Percentiles rank a stretch among this genome's conserved stretches.
These are phyloP conservation scores for Xylariales sp. DNA, from an alignment of 2,329 filamentous ascomycete genomes.

Conservation along the genomic window DNA sequence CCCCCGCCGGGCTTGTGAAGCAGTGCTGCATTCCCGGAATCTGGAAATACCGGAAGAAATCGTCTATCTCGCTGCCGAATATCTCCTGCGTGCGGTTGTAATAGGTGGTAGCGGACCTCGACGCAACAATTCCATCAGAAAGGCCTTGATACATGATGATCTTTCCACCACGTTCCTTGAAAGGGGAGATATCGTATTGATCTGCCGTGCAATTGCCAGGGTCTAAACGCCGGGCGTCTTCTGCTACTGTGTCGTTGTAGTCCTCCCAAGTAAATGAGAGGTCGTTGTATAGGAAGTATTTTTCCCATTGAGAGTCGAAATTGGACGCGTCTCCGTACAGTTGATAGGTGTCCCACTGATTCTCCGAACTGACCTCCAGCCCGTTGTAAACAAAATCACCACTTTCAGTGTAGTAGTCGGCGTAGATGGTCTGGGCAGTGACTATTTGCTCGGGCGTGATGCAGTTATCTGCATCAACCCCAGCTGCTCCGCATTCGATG, in stretches of 20 bases:
- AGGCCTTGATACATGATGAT: slow-evolving; percentile 26
- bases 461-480: slow-evolving; percentile 19
- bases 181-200: slow-evolving; percentile 23
- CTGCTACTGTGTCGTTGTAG: slow-evolving; percentile 21
- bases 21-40: slow-evolving; percentile 44
- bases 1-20: slow-evolving; percentile 15
- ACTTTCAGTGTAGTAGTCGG: slow-evolving; percentile 17
- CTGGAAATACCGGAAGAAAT: slow-evolving; percentile 41
- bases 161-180: slow-evolving; percentile 19
- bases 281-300: slow-evolving; percentile 10
- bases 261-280: slow-evolving; percentile 21
- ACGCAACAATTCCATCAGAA: slow-evolving; percentile 21
- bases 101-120: slow-evolving; percentile 19
- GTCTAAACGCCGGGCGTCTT: slow-evolving; percentile 17
- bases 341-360: slow-evolving; percentile 18
- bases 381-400: slow-evolving; percentile 24
- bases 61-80: slow-evolving; percentile 29
- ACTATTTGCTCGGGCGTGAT: slow-evolving; percentile 33
- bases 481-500: slow-evolving; percentile 10
- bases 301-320: slow-evolving; percentile 22
- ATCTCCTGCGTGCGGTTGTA: slow-evolving; percentile 19
- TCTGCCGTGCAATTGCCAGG: slow-evolving; percentile 20
- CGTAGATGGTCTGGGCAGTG: slow-evolving; percentile 20
- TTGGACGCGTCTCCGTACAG: slow-evolving; percentile 15
- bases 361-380: slow-evolving; percentile 40